Evolutionary conservation across 2,329 filamentous ascomycete genomes (phyloP).

Genomic region (Pseudocercospora macadamiae): DNA sequence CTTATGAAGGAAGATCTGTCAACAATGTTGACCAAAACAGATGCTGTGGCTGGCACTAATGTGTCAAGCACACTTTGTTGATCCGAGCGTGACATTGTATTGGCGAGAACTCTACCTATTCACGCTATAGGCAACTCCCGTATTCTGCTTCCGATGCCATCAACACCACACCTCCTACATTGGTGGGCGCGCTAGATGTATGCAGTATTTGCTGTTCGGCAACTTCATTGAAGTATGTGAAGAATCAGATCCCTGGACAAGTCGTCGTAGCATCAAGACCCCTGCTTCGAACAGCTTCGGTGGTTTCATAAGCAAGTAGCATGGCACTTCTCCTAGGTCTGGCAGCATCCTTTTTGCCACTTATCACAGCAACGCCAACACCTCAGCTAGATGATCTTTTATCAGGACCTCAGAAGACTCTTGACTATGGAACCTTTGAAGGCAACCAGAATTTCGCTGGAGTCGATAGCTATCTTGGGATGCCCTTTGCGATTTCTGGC

Average conservation of each 20-base stretch:
- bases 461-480: constrained; percentile 14
- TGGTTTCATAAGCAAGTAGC: not conserved
- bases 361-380: not conserved
- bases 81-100: not conserved
- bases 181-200: not conserved
- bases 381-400: not conserved
- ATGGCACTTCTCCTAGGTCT: not conserved
- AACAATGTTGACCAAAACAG: not conserved
- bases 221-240: not conserved
- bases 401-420: not conserved
- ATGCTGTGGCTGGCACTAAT: not conserved
- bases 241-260: no score
- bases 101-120: not conserved
- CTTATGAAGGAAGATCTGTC: not conserved
- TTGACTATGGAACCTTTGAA: constrained; percentile 21
- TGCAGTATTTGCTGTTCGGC: not conserved
- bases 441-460: constrained; percentile 8
- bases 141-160: not conserved
- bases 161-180: not conserved
- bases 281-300: no score
- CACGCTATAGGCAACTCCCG: not conserved
- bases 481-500: constrained; percentile 18
- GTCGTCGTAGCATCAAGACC: no score
- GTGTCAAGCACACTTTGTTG: not conserved
- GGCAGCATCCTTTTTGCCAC: not conserved